A percentile compares a stretch with the other conserved stretches of the same genome.
These are phyloP conservation scores for Cyberlindnera euphorbiae DNA, from an alignment of 805 yeast genomes.

Conservation along the genomic window DNA sequence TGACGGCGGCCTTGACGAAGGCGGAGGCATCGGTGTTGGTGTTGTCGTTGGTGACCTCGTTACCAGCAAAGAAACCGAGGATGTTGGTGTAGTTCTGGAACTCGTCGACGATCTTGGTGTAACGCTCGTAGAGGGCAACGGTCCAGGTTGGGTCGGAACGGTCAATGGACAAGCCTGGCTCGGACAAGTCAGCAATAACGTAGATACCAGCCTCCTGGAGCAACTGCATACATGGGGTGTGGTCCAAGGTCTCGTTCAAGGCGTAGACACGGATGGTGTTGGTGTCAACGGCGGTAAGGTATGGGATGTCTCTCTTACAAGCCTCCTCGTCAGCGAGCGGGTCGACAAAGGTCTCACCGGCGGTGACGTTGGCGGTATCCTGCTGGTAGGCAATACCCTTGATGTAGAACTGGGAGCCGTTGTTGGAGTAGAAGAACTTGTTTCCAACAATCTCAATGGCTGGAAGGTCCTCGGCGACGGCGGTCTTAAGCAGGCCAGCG, in stretches of 20 bases:
- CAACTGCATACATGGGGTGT: constrained; percentile 61
- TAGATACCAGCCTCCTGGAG: constrained; percentile 74
- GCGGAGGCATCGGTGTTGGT: constrained; percentile 73
- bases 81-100: constrained; percentile 68
- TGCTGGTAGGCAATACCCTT: constrained; percentile 80
- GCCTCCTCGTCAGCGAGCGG: constrained; percentile 60
- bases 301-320: constrained; percentile 74
- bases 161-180: constrained; percentile 59
- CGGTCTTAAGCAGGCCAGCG: constrained; percentile 28
- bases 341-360: constrained; percentile 49
- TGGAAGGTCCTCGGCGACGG: constrained; percentile 45
- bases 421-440: constrained; percentile 71
- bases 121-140: constrained; percentile 57
- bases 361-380: constrained; percentile 48
- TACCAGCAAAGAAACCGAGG: constrained; percentile 83
- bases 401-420: constrained; percentile 74
- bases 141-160: constrained; percentile 63
- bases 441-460: constrained; percentile 70
- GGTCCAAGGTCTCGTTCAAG: constrained; percentile 58
- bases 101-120: constrained; percentile 62
- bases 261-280: constrained; percentile 78
- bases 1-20: constrained; percentile 76
- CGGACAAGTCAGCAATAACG: constrained; percentile 73
- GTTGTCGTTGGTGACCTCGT: constrained; percentile 68
- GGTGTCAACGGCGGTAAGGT: constrained; percentile 54